Conservation (phyloP, 257 asterid genomes). For the Nicotiana undulata region DNA sequence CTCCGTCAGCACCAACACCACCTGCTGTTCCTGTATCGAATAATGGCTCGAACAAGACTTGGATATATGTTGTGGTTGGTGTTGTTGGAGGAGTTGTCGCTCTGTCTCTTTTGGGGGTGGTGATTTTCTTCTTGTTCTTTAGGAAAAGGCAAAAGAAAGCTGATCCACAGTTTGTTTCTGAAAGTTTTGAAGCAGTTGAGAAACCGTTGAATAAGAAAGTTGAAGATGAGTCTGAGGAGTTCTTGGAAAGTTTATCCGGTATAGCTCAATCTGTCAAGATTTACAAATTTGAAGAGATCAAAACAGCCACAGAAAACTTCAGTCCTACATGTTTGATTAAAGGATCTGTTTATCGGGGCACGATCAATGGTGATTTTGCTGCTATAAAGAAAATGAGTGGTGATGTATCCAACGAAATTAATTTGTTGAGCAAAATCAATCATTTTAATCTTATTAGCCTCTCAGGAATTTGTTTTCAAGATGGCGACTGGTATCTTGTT, state of each 20-base stretch:
- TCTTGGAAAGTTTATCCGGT: constrained; percentile 53
- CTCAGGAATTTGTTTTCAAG: constrained; percentile 69
- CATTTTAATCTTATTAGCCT: constrained; percentile 83
- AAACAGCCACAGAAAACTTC: constrained; percentile 58
- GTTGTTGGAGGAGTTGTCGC: constrained; percentile 42
- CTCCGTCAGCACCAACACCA: constrained; percentile 12
- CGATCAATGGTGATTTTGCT: constrained; percentile 70
- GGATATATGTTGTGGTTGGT: constrained; percentile 59
- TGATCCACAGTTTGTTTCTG: constrained; percentile 23
- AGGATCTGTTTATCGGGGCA: constrained; percentile 75
- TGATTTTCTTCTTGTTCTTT: constrained; percentile 20
- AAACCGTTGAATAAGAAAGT: constrained; percentile 29
- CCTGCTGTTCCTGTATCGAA: constrained; percentile 21
- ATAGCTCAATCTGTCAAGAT: constrained; percentile 64
- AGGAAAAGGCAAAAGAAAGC: constrained; percentile 22
- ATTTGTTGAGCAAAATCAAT: constrained; percentile 62
- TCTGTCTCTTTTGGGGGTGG: constrained; percentile 9
- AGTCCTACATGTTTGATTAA: constrained; percentile 38
- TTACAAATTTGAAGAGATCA: constrained; percentile 54
- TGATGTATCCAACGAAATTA: constrained; percentile 72
- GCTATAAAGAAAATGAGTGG: constrained; percentile 87
- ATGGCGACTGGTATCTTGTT: constrained; percentile 77
- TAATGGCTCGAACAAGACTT: constrained; percentile 38
- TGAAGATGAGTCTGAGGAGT: constrained; percentile 32
- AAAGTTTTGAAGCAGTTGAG: constrained; percentile 33